Percentiles rank a stretch among this genome's conserved stretches.
Conservation (phyloP, 257 asterid genomes). For the Gentiana straminea region DNA sequence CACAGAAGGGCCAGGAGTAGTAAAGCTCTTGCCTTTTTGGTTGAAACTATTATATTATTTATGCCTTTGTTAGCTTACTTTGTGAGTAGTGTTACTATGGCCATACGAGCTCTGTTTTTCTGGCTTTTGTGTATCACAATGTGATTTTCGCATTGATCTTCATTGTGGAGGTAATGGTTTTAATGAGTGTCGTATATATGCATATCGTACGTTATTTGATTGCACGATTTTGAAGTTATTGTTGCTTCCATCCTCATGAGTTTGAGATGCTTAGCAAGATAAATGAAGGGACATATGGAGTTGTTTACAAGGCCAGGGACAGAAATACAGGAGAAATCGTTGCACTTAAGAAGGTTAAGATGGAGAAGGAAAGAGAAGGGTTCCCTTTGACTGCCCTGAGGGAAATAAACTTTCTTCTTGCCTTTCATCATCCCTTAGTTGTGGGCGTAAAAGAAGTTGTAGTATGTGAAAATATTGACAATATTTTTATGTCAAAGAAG, state of each 20-base stretch:
- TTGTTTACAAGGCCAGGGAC: conserved; percentile 79
- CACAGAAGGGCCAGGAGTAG: too few species aligned
- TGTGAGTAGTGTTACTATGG: too few species aligned
- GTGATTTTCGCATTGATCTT: too few species aligned
- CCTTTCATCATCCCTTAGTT: conserved; percentile 65
- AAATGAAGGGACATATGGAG: conserved; percentile 88
- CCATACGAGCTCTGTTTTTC: too few species aligned
- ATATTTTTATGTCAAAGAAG: conserved; percentile 87
- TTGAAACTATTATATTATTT: too few species aligned
- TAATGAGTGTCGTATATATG: too few species aligned
- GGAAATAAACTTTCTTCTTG: conserved; percentile 74
- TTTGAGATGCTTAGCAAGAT: conserved; percentile 81
- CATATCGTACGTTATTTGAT: too few species aligned
- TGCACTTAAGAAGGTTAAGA: conserved; percentile 87
- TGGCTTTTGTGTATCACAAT: too few species aligned
- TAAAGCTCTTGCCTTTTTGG: too few species aligned
- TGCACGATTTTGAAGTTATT: too few species aligned
- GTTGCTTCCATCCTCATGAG: conserved; percentile 18
- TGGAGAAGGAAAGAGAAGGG: conserved; percentile 85
- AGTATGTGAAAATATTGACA: conserved; percentile 58
- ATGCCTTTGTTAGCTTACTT: too few species aligned
- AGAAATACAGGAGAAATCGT: conserved; percentile 75
- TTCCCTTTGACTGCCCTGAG: conserved; percentile 80
- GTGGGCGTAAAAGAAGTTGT: conserved; percentile 90
- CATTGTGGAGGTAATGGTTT: too few species aligned